phyloP scores from a whole-genome alignment of 116 monocot genomes.

The Dioscorea cayenensis region DNA sequence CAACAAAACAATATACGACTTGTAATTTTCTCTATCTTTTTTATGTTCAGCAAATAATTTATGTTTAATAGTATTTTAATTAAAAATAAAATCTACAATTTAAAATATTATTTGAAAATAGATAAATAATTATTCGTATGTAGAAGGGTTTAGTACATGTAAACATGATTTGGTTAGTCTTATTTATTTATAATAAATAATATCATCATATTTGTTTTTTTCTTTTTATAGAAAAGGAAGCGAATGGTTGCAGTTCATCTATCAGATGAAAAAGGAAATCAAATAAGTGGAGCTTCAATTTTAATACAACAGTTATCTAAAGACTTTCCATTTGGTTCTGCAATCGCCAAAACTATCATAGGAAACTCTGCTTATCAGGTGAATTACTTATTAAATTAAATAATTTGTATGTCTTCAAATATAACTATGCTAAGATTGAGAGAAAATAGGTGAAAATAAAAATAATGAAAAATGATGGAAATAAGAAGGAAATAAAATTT shows the following conservation, averaged over 20 bases:
- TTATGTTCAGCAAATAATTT: no score
- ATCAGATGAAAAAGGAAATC: slow-evolving; percentile 45
- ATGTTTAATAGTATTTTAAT: no score
- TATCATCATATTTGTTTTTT: background rate
- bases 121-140: no score
- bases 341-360: slow-evolving; percentile 65
- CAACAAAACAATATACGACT: slow-evolving; percentile 51
- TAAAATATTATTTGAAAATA: no score
- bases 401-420: background rate
- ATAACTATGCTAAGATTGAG: no score
- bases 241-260: slow-evolving; percentile 59
- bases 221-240: slow-evolving; percentile 43
- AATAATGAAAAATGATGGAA: no score
- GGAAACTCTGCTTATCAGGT: slow-evolving; percentile 73
- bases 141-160: no score
- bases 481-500: no score
- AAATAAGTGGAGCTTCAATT: slow-evolving; percentile 45
- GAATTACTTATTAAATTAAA: background rate
- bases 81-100: no score
- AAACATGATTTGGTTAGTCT: no score
- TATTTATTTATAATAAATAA: background rate
- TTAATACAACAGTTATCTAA: slow-evolving; percentile 43
- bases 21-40: slow-evolving; percentile 17
- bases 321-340: slow-evolving; percentile 81
- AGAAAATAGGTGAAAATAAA: no score